Evolutionary conservation across 2,329 filamentous ascomycete genomes (phyloP), one percentile per base, ranked within the genome.

Genomic region (Fusarium falciforme): DNA sequence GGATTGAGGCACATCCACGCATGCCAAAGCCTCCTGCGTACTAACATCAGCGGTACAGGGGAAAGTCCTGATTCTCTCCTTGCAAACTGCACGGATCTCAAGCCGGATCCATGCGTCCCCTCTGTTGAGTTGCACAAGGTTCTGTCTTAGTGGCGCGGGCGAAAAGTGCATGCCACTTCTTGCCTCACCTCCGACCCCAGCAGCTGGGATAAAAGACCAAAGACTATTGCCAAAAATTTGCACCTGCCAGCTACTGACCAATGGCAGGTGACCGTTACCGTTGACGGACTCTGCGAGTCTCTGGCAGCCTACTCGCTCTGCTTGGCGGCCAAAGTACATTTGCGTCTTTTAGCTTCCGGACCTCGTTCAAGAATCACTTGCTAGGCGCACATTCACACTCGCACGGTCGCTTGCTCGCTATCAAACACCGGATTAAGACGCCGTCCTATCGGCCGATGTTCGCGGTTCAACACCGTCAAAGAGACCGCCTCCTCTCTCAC

Each of bases 201-300:
- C 42, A 42, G 71, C 61, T 55, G 67, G 67, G 64, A 72, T 64
- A 68, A 33, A 40, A 65, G 59, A 61, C 61, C 54, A 58, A 77
- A 75, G 68, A 74, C 61, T 73, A 73, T 76, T 74, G 72, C 76
- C 64, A 77, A 71, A 73, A 67, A 59, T 67, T 68, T 71, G 62
- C 67, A 65, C 64, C 44, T 64, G 67, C 62, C 40, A 54, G 61
- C 64, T 67, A 31, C 63, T 27, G 22, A 31, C 68, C 72, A 78
- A 78, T 74, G 62, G n/a, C 22, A 49, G 17, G 31, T 42, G 22
- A 29, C 38, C 54, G 27, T 60, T 17, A 40, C 57, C 55, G 59
- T 59, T 76, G 65, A 64, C 65, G 68, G 72, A 67, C 66, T 70
- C 58, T 75, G 42, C 14, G 20, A 36, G 44, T 55, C 44, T 62